Evolutionary conservation across 352 stramenopile species (phyloP).

Genomic region (Phytophthora macrochlamydospora): DNA sequence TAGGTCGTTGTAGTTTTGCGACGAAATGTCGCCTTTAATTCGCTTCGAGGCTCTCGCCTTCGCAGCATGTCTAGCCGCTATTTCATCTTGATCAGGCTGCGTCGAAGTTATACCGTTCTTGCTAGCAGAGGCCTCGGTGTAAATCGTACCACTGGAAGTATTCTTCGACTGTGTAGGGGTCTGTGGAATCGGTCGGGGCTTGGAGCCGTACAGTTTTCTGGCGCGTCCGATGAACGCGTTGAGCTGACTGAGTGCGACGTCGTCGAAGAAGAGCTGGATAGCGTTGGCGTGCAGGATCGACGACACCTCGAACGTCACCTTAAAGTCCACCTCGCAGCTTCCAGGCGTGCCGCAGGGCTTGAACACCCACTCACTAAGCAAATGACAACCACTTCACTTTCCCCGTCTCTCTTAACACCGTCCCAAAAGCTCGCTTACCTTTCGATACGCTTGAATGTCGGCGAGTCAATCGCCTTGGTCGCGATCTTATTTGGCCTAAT

Average conservation of each 20-base stretch:
- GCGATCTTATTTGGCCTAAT: slow-evolving; percentile 71
- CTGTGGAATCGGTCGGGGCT: slow-evolving; percentile 17
- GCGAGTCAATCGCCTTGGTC: slow-evolving; percentile 80
- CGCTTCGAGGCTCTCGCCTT: slow-evolving; percentile 27
- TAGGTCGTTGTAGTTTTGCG: slow-evolving; percentile 59
- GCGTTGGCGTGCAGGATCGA: slow-evolving; percentile 83
- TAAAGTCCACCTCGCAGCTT: slow-evolving; percentile 74
- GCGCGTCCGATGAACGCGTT: slow-evolving; percentile 82
- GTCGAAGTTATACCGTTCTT: not conserved
- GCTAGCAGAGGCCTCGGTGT: too few relatives aligned
- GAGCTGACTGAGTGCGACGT: slow-evolving; percentile 78
- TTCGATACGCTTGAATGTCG: slow-evolving; percentile 87
- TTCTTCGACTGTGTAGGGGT: slow-evolving; percentile 3
- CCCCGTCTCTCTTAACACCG: not conserved
- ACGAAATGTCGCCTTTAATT: slow-evolving; percentile 58
- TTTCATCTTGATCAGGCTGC: slow-evolving; percentile 2
- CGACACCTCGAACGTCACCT: slow-evolving; percentile 83
- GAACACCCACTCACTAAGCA: slow-evolving; percentile 73
- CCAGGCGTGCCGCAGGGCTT: slow-evolving; percentile 53
- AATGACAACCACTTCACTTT: not conserved
- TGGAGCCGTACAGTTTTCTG: slow-evolving; percentile 53
- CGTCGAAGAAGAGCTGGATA: slow-evolving; percentile 87
- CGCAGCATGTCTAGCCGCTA: slow-evolving; percentile 12
- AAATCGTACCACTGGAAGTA: not conserved
- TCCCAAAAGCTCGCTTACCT: slow-evolving; percentile 42